phyloP scores from a whole-genome alignment of 352 stramenopile species.

The Aphanomyces astaci region DNA sequence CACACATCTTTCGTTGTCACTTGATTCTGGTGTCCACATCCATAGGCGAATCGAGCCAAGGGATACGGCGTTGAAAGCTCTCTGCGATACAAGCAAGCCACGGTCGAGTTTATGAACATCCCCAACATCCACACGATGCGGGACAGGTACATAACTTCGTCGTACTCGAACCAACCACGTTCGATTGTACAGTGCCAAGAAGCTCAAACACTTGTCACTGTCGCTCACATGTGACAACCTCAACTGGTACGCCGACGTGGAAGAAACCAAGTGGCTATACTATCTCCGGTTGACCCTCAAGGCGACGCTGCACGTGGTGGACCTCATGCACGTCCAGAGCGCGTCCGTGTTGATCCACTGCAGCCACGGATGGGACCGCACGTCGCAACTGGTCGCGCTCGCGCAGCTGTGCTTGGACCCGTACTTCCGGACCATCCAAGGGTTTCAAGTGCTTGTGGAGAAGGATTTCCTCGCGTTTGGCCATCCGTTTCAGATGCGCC shows the following conservation, averaged over 20 bases:
- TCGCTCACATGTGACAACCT: constrained; percentile 87
- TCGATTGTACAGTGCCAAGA: constrained; percentile 81
- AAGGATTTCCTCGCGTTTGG: constrained; percentile 82
- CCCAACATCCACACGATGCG: constrained; percentile 98
- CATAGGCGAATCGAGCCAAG: constrained; percentile 72
- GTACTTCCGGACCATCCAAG: constrained; percentile 69
- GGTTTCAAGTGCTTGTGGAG: constrained; percentile 74
- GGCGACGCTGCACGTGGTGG: constrained; percentile 84
- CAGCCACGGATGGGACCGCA: constrained; percentile 83
- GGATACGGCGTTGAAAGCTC: constrained; percentile 94
- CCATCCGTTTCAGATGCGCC: constrained; percentile 70
- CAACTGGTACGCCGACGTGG: constrained; percentile 86
- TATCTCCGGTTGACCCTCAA: constrained; percentile 93
- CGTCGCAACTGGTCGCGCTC: constrained; percentile 70
- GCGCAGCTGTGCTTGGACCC: constrained; percentile 65
- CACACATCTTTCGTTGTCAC: constrained; percentile 28
- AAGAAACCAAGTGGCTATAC: constrained; percentile 96
- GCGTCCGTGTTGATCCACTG: constrained; percentile 76
- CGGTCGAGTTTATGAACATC: constrained; percentile 97
- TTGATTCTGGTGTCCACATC: neutral
- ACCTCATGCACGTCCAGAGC: constrained; percentile 85
- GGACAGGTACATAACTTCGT: constrained; percentile 65
- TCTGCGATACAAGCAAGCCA: constrained; percentile 92
- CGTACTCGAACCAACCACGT: too few relatives aligned
- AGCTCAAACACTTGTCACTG: constrained; percentile 54